Base-by-base conservation (phyloP, 2,329 filamentous ascomycete species). In the Colletotrichum sp. region DNA sequence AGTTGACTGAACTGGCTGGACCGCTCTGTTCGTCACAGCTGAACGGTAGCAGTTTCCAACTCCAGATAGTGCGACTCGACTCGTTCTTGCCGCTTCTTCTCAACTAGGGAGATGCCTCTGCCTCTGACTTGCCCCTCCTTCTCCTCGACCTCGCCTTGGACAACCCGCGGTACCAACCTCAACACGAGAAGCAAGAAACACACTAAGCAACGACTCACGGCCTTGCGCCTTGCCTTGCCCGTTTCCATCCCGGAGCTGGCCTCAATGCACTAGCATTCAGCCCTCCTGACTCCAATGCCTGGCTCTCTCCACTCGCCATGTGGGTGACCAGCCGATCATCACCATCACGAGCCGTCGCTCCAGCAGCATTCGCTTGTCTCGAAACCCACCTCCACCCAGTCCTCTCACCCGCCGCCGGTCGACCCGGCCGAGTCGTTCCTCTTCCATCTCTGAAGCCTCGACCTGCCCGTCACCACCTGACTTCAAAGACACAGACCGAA, bases 171-270 rank as follows among this genome's bases (percentile, higher is more conserved):
- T 64, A 72, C 55, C 39, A 28, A 65, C 52, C 21, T 62, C 64
- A 73, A 73, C 69, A 68, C 73, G 70, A 73, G 70, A 67, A 26
- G 34, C 39, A 39, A 52, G 73, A 73, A 76, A 68, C 44, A 26
- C 73, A 57, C 73, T 76, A 76, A 59, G 8, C 57, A 76, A 64
- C 64, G 57, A 72, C 69, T 72, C 57, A 64, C 39, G 63, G 30
- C 30, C 72, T 57, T 49, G 26, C 52, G 60, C 16, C 72, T 66
- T 62, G 60, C 9, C 72, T 66, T 30, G 60, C 62, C 67, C 52
- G 69, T 72, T 73, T 36, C 34, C 39, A 28, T 52, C 44, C 57
- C 44, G 26, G 24, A 59, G 55, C 49, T 39, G n/a, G 16, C 64
- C 63, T 68, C 73, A 76, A 72, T 64, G 39, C 69, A 28, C 57